These are phyloP conservation scores for Withania somnifera DNA, from an alignment of 305 asterid species.

Conservation along the genomic window DNA sequence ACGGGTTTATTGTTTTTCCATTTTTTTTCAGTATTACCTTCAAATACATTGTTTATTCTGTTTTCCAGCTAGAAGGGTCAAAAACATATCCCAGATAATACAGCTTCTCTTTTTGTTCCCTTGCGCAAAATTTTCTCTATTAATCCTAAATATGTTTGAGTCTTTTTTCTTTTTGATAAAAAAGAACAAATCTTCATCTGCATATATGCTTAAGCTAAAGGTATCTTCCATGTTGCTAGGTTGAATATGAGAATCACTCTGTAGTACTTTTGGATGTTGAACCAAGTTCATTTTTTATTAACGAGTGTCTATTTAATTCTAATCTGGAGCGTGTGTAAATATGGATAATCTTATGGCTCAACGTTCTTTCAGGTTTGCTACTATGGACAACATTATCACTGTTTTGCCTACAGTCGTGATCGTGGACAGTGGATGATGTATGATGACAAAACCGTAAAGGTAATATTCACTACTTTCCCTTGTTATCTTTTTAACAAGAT, in stretches of 20 bases:
- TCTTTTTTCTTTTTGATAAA: neutral
- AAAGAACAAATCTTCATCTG: neutral
- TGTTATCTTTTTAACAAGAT: neutral
- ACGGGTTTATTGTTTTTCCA: neutral
- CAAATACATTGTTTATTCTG: neutral
- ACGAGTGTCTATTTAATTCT: neutral
- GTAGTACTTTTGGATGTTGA: neutral
- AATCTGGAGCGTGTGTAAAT: neutral
- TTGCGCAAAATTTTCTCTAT: neutral
- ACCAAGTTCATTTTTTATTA: neutral
- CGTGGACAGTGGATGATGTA: slow-evolving; percentile 87
- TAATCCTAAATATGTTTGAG: neutral
- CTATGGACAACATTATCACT: slow-evolving; percentile 94
- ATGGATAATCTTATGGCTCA: neutral
- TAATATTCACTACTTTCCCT: slow-evolving; percentile 10
- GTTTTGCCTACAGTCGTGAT: slow-evolving; percentile 80
- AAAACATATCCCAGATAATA: neutral
- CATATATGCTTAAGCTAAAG: neutral
- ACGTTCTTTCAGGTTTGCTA: slow-evolving; percentile 51
- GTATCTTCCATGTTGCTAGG: neutral
- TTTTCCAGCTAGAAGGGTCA: neutral
- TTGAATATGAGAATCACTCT: neutral
- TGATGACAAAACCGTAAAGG: slow-evolving; percentile 94
- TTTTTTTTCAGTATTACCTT: neutral
- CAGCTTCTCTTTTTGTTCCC: neutral